Percentiles rank a stretch among this genome's conserved stretches.
phyloP scores from a whole-genome alignment of 345 rosid genomes.

The sweet orange (Citrus sinensis) region DVS_A1.0 CM039169.1:29429501-29430000 shows the following conservation, averaged over 20 bases:
- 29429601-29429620: neutral
- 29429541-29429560: neutral
- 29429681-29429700: slow-evolving; percentile 10
- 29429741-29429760: neutral
- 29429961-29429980: neutral
- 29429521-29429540: slow-evolving; percentile 19
- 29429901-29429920: slow-evolving; percentile 29
- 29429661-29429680: slow-evolving; percentile 18
- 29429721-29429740: neutral
- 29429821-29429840: neutral
- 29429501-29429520: slow-evolving; percentile 36
- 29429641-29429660: slow-evolving; percentile 15
- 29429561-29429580: slow-evolving; percentile 10
- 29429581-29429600: neutral
- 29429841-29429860: slow-evolving; percentile 20
- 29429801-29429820: neutral
- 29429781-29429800: slow-evolving; percentile 4
- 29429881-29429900: slow-evolving; percentile 30
- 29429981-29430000: too few species aligned
- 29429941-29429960: neutral
- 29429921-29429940: slow-evolving; percentile 21
- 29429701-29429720: neutral
- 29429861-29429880: slow-evolving; percentile 12
- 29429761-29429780: neutral
- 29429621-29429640: slow-evolving; percentile 1